Base-by-base conservation (phyloP, 116 monocot genomes). In the Phalaenopsis hybrid region DNA sequence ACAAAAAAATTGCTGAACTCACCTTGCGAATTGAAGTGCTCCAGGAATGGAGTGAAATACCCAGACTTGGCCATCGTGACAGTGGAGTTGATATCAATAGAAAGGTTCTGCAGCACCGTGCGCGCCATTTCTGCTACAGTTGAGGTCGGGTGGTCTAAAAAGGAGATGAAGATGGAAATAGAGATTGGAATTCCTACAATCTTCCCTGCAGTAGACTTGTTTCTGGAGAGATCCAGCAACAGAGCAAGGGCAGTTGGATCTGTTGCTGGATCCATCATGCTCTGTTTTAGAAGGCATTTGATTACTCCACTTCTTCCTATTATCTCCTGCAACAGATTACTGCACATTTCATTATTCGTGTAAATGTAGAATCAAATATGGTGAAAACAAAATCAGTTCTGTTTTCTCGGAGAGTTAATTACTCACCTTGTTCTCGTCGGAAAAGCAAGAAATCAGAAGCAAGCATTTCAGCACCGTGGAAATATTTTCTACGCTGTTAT, bases 291-390 rank as follows among this genome's bases (percentile, higher is more conserved):
- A n/a, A 75, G 75, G 45, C 44, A 44, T 75, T 75, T 44, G 44
- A 75, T 75, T n/a, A 75, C 75, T 45, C 75, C 75, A 18, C 75
- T 75, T 18, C 13, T 75, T 20, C 75, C 75, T 17, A 75, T 75
- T 16, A 2, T 45, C 45, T 75, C 75, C 75, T 75, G 75, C 44
- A 9, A 45, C 33, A 72, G 16, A 72, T 13, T 37, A 15, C 1
- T 16, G 37, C 16, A 5, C 34, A 31, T 34, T 31, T 72, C 37
- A 63, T 25, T 51, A 63, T 23, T 21, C 25, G 6, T 63, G 7
- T 63, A 6, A 1, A 11, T 15, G 15, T 11, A 28, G 12, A 72
- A 37, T 72, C 51, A 51, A 51, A 11, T 51, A 51, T 2, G 11
- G 51, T 2, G 11, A 51, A 49, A 49, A 51, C 8, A 51, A 11